These are phyloP conservation scores for Parachlorella kessleri DNA, from an alignment of 139 green algal species.

Conservation along the genomic window DNA sequence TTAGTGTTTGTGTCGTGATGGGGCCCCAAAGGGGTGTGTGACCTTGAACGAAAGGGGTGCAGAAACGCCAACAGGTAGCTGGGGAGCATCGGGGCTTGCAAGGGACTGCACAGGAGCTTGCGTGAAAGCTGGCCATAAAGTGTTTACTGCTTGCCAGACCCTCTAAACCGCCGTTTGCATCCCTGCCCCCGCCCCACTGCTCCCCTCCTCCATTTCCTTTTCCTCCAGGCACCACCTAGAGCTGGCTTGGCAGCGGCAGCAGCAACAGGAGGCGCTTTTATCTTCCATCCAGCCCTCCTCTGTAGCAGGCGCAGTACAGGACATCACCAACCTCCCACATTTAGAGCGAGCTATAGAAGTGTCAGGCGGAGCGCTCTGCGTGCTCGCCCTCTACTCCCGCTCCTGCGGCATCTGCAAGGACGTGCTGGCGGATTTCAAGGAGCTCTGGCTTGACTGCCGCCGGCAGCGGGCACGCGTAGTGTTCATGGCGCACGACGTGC, in stretches of 20 bases:
- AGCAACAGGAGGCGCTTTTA: constrained; percentile 20
- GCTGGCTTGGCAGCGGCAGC: constrained; percentile 44
- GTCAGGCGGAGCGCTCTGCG: constrained; percentile 22
- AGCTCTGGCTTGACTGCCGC: constrained; percentile 6
- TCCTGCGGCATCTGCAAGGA: constrained; percentile 40
- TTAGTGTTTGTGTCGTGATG: no score
- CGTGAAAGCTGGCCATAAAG: neutral
- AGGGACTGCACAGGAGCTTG: neutral
- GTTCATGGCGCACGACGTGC: constrained; percentile 38
- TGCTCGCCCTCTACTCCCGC: constrained; percentile 13
- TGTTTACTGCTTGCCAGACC: neutral
- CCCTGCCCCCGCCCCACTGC: no score
- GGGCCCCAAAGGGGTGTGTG: no score
- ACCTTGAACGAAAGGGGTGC: no score
- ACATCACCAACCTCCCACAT: constrained; percentile 27
- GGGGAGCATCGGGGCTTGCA: no score
- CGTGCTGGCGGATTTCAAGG: constrained; percentile 10
- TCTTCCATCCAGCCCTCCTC: constrained; percentile 4
- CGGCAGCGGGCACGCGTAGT: constrained; percentile 22
- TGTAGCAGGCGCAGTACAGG: neutral
- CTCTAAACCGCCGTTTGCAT: no score
- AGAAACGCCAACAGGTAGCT: no score
- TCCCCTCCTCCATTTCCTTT: no score
- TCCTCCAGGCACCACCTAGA: constrained; percentile 39
- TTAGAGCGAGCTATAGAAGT: constrained; percentile 28